Evolutionary conservation across 345 rosid species (phyloP), one percentile per base, ranked within the genome.

Genomic region (Chamaenerion angustifolium): DNA sequence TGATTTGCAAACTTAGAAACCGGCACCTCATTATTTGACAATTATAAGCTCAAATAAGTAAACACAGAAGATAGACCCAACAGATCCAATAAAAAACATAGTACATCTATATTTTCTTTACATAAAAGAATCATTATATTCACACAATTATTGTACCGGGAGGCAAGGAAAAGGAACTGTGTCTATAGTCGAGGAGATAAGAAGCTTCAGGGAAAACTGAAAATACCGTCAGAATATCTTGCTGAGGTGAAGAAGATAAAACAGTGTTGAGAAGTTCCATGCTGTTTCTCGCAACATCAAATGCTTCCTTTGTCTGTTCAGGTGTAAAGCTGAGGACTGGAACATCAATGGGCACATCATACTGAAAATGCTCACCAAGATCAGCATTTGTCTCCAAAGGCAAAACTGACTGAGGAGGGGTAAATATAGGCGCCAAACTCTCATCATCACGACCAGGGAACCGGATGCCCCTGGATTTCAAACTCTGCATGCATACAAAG

Each of bases 401-500:
- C 16, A 81, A 71, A 61, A 70, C 76, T 47, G 99, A 72, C 54
- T 75, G 81, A 59, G 96, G 74, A 62, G 95, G 99, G 6, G 96
- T 93, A 61, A 93, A 88, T 52, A 93, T 82, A 43, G 99, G 96
- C 43, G 79, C 96, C 75, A 88, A 62, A 65, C 95, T 93, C 77
- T 93, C 99, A 42, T 68, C 56, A 65, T 93, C 99, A 67, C 95
- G 88, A 43, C 94, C 99, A 51, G 99, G 96, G 69, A 93, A 93
- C 11, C 94, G 79, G 43, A 93, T 81, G 15, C 96, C 99, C 71
- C 96, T 76, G 40, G 94, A 70, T 75, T 65, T 93, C 54, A 93
- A 61, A 69, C 96, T 82, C 96, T 93, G 48, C 13, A 25, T 16
- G 11, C 12, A 45, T 56, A 56, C 10, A 61, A 49, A n/a, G 12